Evolutionary conservation across 2,329 filamentous ascomycete genomes (phyloP), one percentile per base, ranked within the genome.

Genomic region (Diaporthe batatas): DNA sequence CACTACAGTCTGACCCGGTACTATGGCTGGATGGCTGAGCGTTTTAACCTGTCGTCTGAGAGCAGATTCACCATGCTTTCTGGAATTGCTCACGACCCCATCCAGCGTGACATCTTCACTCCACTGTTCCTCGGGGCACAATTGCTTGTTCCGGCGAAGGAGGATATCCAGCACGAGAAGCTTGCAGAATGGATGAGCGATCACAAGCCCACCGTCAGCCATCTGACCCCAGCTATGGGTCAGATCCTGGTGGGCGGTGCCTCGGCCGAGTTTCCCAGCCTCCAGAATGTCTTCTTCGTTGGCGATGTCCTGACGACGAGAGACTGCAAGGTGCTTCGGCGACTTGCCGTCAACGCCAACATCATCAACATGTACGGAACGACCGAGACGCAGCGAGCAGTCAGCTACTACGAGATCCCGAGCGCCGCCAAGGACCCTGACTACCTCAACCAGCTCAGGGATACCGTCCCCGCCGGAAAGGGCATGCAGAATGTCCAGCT

Each of bases 141-240:
- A 6, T 12, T 75, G 39, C 62, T 75, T 3, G 49, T 71, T 2
- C 72, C 73, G 10, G 68, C 73, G 0, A 70, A 62, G 53, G 74
- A 75, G 62, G 65, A 95, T 77, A 98, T 98, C 73, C 90, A 92
- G 70, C 93, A 98, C 80, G 95, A 98, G 83, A 91, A 88, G 77
- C 86, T 98, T 18, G 92, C 92, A 6, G 94, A 97, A 79, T 99
- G 96, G 96, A 94, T 98, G 88, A 86, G 88, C 68, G 89, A 92
- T 68, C 89, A 93, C 79, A 84, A 88, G 71, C 90, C 93, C 3
- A 97, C 92, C 21, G 93, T 95, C 25, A 94, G 93, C 16, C 96
- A 98, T 82, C 84, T 98, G 51, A 99, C 96, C 1, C 96, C 96
- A 12, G 96, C 96, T 72, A 98, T 98, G 95, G 95, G 95, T 71